Percentiles rank a stretch among this genome's conserved stretches.
Conservation (phyloP, 768 basidiomycete species). For the Calocybe gangraenosa region DNA sequence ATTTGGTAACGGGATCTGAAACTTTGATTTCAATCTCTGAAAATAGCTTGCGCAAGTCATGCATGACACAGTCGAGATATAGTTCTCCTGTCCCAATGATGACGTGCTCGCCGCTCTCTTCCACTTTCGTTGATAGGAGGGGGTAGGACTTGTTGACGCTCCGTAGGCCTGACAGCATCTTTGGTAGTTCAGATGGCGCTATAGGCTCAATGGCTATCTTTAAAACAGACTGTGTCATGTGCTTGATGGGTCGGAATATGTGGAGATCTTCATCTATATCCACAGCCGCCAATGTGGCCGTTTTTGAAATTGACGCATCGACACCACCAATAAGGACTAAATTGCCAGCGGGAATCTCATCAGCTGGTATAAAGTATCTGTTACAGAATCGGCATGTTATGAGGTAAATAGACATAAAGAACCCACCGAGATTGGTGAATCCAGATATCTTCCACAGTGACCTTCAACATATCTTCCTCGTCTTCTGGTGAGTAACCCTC, state of each 20-base stretch:
- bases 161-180: conserved; percentile 95
- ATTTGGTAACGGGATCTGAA: conserved; percentile 97
- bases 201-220: conserved; percentile 99
- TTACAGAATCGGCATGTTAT: conserved; percentile 5
- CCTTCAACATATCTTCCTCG: conserved; percentile 95
- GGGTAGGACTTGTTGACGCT: conserved; percentile 99
- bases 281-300: conserved; percentile 77
- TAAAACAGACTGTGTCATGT: conserved; percentile 94
- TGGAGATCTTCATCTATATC: conserved; percentile 83
- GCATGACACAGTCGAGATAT: conserved; percentile 95
- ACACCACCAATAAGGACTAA: conserved; percentile 90
- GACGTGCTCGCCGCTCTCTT: conserved; percentile 98
- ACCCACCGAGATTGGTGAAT: conserved; percentile 83
- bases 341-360: conserved; percentile 89
- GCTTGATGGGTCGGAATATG: conserved; percentile 94
- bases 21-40: conserved; percentile 99
- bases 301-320: conserved; percentile 92
- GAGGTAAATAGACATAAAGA: background rate
- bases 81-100: conserved; percentile 95
- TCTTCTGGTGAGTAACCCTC: conserved; percentile 99
- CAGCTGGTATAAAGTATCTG: conserved; percentile 88
- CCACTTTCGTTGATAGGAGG: conserved; percentile 90
- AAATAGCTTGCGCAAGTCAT: conserved; percentile 88
- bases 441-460: conserved; percentile 83
- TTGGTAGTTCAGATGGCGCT: conserved; percentile 94